phyloP scores from a whole-genome alignment of 768 basidiomycete genomes.

The Termitomyces sp. region DNA sequence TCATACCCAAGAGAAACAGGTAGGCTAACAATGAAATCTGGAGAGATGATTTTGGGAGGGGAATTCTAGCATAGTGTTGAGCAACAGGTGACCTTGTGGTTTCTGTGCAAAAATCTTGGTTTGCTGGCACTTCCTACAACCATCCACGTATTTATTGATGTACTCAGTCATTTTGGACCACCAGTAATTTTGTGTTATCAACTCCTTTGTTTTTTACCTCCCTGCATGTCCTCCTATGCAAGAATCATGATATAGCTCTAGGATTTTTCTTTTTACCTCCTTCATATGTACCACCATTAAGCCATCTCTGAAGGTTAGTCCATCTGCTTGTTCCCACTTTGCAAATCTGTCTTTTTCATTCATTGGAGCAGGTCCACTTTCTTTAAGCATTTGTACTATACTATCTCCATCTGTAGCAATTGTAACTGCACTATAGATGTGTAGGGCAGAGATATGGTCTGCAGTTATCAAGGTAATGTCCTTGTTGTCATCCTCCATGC shows the following conservation, averaged over 20 bases:
- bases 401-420: conserved; percentile 9
- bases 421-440: conserved; percentile 2
- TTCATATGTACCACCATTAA: background rate
- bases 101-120: conserved; percentile 29
- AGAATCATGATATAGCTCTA: conserved; percentile 16
- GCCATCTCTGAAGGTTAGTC: conserved; percentile 2
- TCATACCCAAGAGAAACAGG: conserved; percentile 28
- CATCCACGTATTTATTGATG: conserved; percentile 19
- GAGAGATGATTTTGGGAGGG: conserved; percentile 26
- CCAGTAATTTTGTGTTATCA: conserved; percentile 25
- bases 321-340: background rate
- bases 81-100: conserved; percentile 16
- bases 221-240: conserved; percentile 31
- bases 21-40: conserved; percentile 34
- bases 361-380: background rate
- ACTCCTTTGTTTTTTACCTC: conserved; percentile 24
- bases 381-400: background rate
- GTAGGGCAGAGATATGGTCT: background rate
- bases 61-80: conserved; percentile 13
- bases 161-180: conserved; percentile 19
- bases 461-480: conserved; percentile 14
- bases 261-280: background rate
- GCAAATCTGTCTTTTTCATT: background rate
- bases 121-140: conserved; percentile 29
- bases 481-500: background rate